Evolutionary conservation across 1,139 yeast species (phyloP), one percentile per base, ranked within the genome.

Genomic region (Geotrichum histeridarum): DNA sequence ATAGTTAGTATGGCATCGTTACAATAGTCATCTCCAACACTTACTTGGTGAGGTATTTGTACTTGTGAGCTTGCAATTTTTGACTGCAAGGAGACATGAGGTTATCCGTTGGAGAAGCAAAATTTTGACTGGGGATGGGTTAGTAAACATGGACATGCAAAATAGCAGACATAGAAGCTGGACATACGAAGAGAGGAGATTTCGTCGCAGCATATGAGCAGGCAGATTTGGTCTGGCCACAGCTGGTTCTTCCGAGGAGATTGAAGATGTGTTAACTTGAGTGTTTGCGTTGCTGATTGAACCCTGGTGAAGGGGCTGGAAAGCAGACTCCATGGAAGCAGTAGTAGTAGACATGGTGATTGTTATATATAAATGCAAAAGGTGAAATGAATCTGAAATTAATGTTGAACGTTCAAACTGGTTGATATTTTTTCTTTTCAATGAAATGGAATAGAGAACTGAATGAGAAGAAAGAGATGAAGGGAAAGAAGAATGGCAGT

Each of bases 61-160:
- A 68, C 65, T 75, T 78, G 61, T 78, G 81, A 48, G 77, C 77
- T 59, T 68, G 78, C 56, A 81, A 67, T 64, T 79, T 80, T 54
- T 78, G 77, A 6, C 83, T 75, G 61, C 84, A 78, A 36, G 85
- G 85, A 15, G 83, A 79, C 67, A 81, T 68, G 60, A 80, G 62
- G 51, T 72, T 75, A 63, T 80, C 84, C 1, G 84, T 80, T 39
- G 85, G 85, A 4, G 84, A 79, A 8, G 82, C 80, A 62, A 78
- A 45, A 12, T 27, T 42, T 22, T 42, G 53, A 4, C 39, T 48
- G 22, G 5, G 6, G 17, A 4, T 38, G 18, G 18, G 14, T 8
- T 14, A 14, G 15, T 38, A 38, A 38, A 15, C 15, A 38, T 11
- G 12, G 37, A 33, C 6, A 38, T 8, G 15, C 7, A 11, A 2